Evolutionary conservation across 1,284 basidiomycete species (phyloP).

Genomic region (Boletellus sp.): DNA sequence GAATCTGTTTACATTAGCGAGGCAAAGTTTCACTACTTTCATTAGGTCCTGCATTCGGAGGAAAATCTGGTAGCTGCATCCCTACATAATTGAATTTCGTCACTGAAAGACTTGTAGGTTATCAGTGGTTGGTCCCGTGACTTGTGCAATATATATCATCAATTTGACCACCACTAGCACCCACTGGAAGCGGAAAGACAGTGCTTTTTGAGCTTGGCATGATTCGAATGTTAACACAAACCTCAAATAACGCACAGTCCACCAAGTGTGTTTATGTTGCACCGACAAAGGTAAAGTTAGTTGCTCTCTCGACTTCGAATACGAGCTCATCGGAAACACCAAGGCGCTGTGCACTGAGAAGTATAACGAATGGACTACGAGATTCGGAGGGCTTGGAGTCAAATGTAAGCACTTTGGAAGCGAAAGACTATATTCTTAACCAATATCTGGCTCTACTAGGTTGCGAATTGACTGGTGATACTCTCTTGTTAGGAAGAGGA

Average conservation of each 20-base stretch:
- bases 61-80: slow-evolving; percentile 66
- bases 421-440: not conserved
- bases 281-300: slow-evolving; percentile 74
- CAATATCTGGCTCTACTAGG: slow-evolving; percentile 42
- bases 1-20: slow-evolving; percentile 19
- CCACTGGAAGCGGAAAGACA: slow-evolving; percentile 92
- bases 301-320: not conserved
- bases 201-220: slow-evolving; percentile 91
- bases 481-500: slow-evolving; percentile 56
- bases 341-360: slow-evolving; percentile 89
- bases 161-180: slow-evolving; percentile 49
- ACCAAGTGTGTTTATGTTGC: slow-evolving; percentile 89
- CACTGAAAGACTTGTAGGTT: slow-evolving; percentile 44
- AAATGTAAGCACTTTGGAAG: slow-evolving; percentile 51
- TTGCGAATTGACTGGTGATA: slow-evolving; percentile 91
- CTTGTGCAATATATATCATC: slow-evolving; percentile 2
- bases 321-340: not conserved
- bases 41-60: slow-evolving; percentile 62
- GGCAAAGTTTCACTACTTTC: not conserved
- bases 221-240: slow-evolving; percentile 66
- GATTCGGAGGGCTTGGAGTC: slow-evolving; percentile 73
- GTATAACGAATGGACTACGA: slow-evolving; percentile 77
- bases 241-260: slow-evolving; percentile 34
- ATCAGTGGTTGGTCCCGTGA: slow-evolving; percentile 61
- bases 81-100: slow-evolving; percentile 1